Evolutionary conservation across 1,139 yeast genomes (phyloP).

Genomic region (Kurtzmaniella natalensis): DNA sequence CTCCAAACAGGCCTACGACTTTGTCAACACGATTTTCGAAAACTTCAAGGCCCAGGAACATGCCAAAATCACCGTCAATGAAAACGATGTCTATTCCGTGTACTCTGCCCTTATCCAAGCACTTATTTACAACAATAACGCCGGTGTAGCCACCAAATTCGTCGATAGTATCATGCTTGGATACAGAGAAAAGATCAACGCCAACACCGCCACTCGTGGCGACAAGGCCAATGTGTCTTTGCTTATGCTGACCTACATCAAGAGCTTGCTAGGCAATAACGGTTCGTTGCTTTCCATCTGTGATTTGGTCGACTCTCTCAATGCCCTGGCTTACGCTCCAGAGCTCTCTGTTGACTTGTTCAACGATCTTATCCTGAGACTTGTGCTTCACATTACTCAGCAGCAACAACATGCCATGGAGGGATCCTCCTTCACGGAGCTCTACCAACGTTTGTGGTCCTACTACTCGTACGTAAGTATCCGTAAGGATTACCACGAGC

Average conservation of each 20-base stretch:
- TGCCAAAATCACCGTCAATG: background rate
- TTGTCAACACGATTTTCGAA: constrained; percentile 24
- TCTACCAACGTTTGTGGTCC: constrained; percentile 25
- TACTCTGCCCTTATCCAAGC: constrained; percentile 50
- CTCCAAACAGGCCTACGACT: constrained; percentile 20
- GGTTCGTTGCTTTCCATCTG: constrained; percentile 21
- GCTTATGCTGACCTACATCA: constrained; percentile 30
- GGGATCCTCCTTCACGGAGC: background rate
- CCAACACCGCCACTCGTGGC: constrained; percentile 1
- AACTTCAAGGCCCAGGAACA: constrained; percentile 15
- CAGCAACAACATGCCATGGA: constrained; percentile 11
- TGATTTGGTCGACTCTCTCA: constrained; percentile 27
- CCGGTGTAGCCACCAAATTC: constrained; percentile 48
- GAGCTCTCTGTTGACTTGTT: constrained; percentile 30
- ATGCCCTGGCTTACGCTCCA: constrained; percentile 31
- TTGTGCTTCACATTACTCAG: constrained; percentile 14
- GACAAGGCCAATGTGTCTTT: constrained; percentile 22
- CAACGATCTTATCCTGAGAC: constrained; percentile 28
- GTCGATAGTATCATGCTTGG: constrained; percentile 43
- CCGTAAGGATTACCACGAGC: constrained; percentile 32
- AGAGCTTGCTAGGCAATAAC: constrained; percentile 18
- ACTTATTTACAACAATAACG: constrained; percentile 45
- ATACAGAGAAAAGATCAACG: constrained; percentile 17
- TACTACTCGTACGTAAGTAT: constrained; percentile 34
- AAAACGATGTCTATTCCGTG: constrained; percentile 35